Conservation (phyloP, 2,329 filamentous ascomycete genomes). For the Stromatinia cepivora region DNA sequence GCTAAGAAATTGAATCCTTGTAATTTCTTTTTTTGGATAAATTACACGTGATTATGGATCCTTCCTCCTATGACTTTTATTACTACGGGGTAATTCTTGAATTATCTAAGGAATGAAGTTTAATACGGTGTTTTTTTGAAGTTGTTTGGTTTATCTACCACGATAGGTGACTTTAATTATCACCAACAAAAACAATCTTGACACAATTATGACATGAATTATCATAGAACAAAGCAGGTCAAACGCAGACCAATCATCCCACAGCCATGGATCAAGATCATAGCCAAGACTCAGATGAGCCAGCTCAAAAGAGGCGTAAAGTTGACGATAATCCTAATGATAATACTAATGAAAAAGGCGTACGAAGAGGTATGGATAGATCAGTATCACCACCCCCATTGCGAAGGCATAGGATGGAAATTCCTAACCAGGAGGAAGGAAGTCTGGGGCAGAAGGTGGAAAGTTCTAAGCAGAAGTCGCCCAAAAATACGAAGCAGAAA, state of each 20-base stretch:
- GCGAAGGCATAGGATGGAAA: conserved; percentile 16
- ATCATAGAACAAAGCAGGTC: neutral
- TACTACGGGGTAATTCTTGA: neutral
- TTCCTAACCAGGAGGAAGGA: neutral
- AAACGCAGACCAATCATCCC: neutral
- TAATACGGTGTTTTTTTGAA: no score
- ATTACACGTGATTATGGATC: conserved; percentile 8
- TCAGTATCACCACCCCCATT: conserved; percentile 39
- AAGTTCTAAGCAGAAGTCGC: neutral
- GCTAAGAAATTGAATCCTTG: conserved; percentile 8
- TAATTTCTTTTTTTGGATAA: conserved; percentile 13
- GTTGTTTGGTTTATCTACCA: no score
- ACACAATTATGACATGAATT: neutral
- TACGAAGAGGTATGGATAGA: conserved; percentile 24
- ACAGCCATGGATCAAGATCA: conserved; percentile 29
- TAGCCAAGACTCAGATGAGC: conserved; percentile 25
- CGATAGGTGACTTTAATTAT: neutral
- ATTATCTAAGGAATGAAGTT: neutral
- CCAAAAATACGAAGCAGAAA: conserved; percentile 5
- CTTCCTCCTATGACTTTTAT: neutral
- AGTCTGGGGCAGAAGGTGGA: conserved; percentile 11
- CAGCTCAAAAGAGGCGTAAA: conserved; percentile 35
- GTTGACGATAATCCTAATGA: conserved; percentile 20
- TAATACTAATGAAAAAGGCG: neutral
- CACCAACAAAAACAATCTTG: neutral